phyloP scores from a whole-genome alignment of 2,329 filamentous ascomycete genomes.

The Colletotrichum zoysiae region DNA sequence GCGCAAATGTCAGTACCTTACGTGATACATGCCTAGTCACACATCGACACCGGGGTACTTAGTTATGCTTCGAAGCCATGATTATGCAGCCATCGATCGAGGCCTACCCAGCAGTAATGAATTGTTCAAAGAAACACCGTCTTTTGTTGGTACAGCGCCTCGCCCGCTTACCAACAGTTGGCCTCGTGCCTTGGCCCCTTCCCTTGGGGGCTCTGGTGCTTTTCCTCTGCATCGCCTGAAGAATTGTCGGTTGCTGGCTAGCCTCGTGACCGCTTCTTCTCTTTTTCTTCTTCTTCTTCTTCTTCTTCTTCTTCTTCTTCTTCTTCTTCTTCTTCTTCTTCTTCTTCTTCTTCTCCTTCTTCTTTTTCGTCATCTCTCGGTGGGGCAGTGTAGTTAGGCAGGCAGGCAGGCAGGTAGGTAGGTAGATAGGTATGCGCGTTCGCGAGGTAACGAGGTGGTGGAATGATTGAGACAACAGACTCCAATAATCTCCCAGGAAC shows the following conservation, averaged over 20 bases:
- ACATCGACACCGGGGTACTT: background rate
- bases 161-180: slow-evolving; percentile 25
- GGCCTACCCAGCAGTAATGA: slow-evolving; percentile 1
- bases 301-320: background rate
- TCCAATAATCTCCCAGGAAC: slow-evolving; percentile 17
- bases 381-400: background rate
- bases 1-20: background rate
- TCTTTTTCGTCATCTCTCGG: background rate
- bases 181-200: slow-evolving; percentile 35
- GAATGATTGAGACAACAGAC: slow-evolving; percentile 32
- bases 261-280: slow-evolving; percentile 15
- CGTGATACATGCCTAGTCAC: background rate
- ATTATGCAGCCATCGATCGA: slow-evolving; percentile 4
- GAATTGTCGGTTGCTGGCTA: slow-evolving; percentile 14
- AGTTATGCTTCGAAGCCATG: background rate
- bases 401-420: too few species aligned
- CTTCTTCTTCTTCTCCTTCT: background rate
- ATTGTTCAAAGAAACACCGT: slow-evolving; percentile 24
- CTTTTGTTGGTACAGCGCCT: slow-evolving; percentile 38
- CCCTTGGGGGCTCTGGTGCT: slow-evolving; percentile 18
- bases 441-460: slow-evolving; percentile 36
- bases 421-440: slow-evolving; percentile 1
- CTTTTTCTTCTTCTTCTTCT: background rate
- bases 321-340: slow-evolving; percentile 1
- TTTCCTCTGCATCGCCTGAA: slow-evolving; percentile 20